Evolutionary conservation across 345 rosid species (phyloP).

Genomic region (Euphorbia pulcherrima): DNA sequence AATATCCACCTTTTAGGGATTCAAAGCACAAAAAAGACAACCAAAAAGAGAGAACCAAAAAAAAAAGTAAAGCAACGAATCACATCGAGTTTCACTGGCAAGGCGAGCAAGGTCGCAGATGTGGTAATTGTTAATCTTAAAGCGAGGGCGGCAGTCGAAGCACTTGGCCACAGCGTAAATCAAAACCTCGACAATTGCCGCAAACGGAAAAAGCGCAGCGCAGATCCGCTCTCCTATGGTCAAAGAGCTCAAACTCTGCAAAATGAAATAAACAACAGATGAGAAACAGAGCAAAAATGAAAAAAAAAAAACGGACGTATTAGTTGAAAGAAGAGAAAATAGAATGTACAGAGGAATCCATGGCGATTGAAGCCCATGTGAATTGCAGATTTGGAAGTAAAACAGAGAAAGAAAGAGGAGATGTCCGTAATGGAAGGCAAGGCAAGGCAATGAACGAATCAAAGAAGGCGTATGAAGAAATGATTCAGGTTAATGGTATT

Average conservation of each 20-base stretch:
- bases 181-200: slow-evolving; percentile 48
- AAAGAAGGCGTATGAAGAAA: no score
- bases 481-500: no score
- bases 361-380: neutral
- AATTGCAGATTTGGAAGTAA: neutral
- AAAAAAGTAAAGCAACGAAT: slow-evolving; percentile 4
- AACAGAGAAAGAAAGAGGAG: neutral
- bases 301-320: neutral
- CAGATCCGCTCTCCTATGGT: slow-evolving; percentile 66
- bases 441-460: no score
- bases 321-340: neutral
- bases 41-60: neutral
- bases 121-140: slow-evolving; percentile 7
- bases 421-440: neutral
- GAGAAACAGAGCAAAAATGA: neutral
- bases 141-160: slow-evolving; percentile 30
- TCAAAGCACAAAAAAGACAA: neutral
- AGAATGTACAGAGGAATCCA: slow-evolving; percentile 11
- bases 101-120: slow-evolving; percentile 47
- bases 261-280: neutral
- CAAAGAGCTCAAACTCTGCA: slow-evolving; percentile 51
- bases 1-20: neutral
- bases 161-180: slow-evolving; percentile 39
- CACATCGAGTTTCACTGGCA: slow-evolving; percentile 59
- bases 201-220: slow-evolving; percentile 50